These are phyloP conservation scores for Nicotiana tabacum DNA, from an alignment of 257 asterid species.

Conservation along the genomic window DNA sequence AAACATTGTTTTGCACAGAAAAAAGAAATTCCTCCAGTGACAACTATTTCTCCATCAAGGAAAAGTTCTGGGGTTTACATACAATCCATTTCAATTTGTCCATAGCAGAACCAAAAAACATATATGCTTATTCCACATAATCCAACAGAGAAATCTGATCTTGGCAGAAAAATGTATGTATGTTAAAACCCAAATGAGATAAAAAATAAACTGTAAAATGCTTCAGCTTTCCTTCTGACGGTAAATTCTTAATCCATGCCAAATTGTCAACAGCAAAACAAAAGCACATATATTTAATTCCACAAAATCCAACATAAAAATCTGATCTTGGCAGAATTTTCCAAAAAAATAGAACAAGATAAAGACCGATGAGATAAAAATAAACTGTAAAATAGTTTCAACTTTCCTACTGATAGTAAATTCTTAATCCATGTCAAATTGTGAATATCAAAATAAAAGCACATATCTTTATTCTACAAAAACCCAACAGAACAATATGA, in stretches of 20 bases:
- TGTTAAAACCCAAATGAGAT: too few relatives aligned
- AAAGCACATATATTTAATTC: not conserved
- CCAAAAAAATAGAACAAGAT: not conserved
- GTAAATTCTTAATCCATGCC: not conserved
- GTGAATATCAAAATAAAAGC: too few relatives aligned
- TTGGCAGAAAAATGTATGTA: not conserved
- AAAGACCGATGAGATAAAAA: not conserved
- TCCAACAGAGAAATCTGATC: not conserved
- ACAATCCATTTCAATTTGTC: not conserved
- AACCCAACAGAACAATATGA: too few relatives aligned
- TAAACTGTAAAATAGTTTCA: not conserved
- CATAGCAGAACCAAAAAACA: not conserved
- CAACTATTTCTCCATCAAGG: not conserved
- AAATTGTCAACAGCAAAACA: not conserved
- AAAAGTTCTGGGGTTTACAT: not conserved
- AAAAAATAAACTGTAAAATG: too few relatives aligned
- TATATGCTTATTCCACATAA: not conserved
- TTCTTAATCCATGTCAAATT: too few relatives aligned
- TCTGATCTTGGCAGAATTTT: not conserved
- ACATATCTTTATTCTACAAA: too few relatives aligned
- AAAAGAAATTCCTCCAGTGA: not conserved
- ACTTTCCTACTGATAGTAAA: too few relatives aligned
- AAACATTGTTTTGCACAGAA: not conserved
- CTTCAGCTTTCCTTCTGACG: too few relatives aligned
- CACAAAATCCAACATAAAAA: not conserved